Percentiles rank a stretch among this genome's conserved stretches.
phyloP scores from a whole-genome alignment of 2,329 filamentous ascomycete species.

The Aspergillus hiratsukae region DNA sequence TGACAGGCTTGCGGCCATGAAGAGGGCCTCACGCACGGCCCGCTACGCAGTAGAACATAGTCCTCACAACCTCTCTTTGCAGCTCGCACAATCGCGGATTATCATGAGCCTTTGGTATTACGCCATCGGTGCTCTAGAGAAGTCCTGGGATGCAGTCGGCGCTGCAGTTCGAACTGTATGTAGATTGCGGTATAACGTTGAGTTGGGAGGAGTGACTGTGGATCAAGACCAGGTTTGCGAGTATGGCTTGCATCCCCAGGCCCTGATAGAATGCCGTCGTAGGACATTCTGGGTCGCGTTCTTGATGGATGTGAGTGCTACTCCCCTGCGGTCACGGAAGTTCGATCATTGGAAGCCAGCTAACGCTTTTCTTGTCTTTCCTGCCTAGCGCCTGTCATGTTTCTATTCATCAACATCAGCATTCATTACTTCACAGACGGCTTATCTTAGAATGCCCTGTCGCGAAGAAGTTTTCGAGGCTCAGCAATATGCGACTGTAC shows the following conservation, averaged over 20 bases:
- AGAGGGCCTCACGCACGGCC: constrained; percentile 52
- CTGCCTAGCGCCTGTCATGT: constrained; percentile 53
- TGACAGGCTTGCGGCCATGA: constrained; percentile 43
- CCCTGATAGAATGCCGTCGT: constrained; percentile 62
- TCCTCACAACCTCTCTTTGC: constrained; percentile 53
- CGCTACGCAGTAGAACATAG: constrained; percentile 53
- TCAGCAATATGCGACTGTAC: constrained; percentile 53
- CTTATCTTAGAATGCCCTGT: constrained; percentile 64
- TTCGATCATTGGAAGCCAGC: background rate
- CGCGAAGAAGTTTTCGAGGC: constrained; percentile 59
- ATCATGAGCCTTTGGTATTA: constrained; percentile 64
- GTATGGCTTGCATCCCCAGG: constrained; percentile 54
- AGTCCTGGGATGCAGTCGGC: constrained; percentile 62
- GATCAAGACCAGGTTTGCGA: constrained; percentile 47
- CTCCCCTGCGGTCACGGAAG: background rate
- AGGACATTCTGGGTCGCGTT: constrained; percentile 70
- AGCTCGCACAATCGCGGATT: constrained; percentile 64
- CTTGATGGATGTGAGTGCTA: constrained; percentile 57
- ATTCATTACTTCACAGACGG: constrained; percentile 59
- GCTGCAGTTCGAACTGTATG: constrained; percentile 57
- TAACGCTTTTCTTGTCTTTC: constrained; percentile 7
- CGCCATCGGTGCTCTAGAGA: constrained; percentile 54
- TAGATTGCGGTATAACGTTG: constrained; percentile 60
- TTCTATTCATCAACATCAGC: constrained; percentile 52
- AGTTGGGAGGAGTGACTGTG: constrained; percentile 49